A percentile compares a stretch with the other conserved stretches of the same genome.
These are phyloP conservation scores for Euphorbia peplus DNA, from an alignment of 345 rosid species.

Conservation along the genomic window DNA sequence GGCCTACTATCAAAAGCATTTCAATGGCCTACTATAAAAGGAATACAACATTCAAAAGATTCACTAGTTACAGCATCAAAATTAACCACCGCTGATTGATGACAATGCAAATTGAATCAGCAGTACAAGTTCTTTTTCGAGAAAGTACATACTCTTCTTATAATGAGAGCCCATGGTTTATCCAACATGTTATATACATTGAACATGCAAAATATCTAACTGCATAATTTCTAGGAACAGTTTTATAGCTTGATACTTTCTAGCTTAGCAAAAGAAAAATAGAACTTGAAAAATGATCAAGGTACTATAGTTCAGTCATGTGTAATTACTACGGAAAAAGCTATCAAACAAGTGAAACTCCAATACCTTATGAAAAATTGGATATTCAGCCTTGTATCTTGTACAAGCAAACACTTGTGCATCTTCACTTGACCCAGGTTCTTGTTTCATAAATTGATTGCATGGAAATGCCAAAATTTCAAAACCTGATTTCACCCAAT, in stretches of 20 bases:
- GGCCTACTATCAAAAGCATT: too few species aligned
- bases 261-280: not conserved
- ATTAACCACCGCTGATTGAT: too few species aligned
- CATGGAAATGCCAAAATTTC: slow-evolving; percentile 93
- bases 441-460: slow-evolving; percentile 81
- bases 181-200: not conserved
- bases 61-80: too few species aligned
- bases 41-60: too few species aligned
- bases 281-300: not conserved
- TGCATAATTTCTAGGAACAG: not conserved
- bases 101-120: not conserved
- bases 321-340: not conserved
- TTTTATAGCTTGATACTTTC: not conserved
- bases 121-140: not conserved
- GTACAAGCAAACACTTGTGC: slow-evolving; percentile 75
- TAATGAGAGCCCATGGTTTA: not conserved
- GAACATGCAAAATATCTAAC: not conserved
- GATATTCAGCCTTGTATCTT: slow-evolving; percentile 83
- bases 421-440: slow-evolving; percentile 73
- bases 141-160: not conserved
- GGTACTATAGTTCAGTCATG: not conserved
- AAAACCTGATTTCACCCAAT: slow-evolving; percentile 42
- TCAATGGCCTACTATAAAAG: too few species aligned
- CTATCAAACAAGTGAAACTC: not conserved
- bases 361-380: slow-evolving; percentile 74